phyloP scores from a whole-genome alignment of 208 protist genomes.

The Zelonia costaricensis region DNA sequence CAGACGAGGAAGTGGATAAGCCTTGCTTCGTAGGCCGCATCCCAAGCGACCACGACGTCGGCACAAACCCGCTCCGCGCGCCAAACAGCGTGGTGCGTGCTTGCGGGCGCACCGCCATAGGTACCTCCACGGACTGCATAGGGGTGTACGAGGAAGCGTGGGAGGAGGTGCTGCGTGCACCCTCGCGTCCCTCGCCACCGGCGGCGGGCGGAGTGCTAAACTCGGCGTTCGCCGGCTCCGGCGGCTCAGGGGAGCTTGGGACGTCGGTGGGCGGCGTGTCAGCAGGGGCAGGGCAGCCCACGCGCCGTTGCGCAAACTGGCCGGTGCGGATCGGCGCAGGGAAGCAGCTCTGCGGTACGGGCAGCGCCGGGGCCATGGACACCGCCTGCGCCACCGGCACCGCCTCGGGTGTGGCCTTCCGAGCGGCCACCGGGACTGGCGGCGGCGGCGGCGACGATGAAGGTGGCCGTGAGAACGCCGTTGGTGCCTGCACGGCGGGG shows the following conservation, averaged over 20 bases:
- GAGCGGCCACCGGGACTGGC: too few species aligned
- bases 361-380: neutral
- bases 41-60: neutral
- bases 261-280: too few species aligned
- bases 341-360: neutral
- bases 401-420: too few species aligned
- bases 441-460: too few species aligned
- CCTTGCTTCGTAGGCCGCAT: constrained; percentile 5
- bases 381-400: neutral
- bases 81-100: neutral
- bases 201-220: too few species aligned
- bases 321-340: neutral
- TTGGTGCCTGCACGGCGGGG: too few species aligned
- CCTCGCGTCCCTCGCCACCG: too few species aligned
- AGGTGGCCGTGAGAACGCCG: too few species aligned
- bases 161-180: neutral
- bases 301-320: neutral
- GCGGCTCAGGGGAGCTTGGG: too few species aligned
- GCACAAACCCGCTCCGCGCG: neutral
- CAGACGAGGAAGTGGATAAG: neutral
- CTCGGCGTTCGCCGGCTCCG: too few species aligned
- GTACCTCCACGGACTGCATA: neutral
- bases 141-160: constrained; percentile 1
- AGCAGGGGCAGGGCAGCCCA: too few species aligned
- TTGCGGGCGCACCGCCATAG: neutral